Percentiles rank a stretch among this genome's conserved stretches.
Conservation (phyloP, 805 yeast species). For the Schwanniomyces sp. region DNA sequence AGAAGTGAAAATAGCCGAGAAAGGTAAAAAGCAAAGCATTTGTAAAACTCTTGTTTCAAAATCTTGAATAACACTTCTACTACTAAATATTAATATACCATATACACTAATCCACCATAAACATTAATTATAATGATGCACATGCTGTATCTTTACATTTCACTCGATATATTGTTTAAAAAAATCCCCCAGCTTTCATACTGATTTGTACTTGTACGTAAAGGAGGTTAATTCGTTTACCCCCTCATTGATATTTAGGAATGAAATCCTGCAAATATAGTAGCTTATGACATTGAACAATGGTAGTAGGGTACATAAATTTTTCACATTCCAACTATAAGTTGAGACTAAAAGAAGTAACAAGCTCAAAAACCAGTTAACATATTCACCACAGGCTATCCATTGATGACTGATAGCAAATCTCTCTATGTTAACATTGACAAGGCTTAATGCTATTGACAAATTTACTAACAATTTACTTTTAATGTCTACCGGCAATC, state of each 20-base stretch:
- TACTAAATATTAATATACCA: too few relatives aligned
- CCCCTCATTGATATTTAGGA: constrained; percentile 4
- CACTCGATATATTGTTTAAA: neutral
- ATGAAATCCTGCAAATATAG: constrained; percentile 8
- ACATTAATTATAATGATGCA: neutral
- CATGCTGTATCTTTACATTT: neutral
- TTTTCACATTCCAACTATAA: neutral
- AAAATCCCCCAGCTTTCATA: neutral
- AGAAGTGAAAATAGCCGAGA: neutral
- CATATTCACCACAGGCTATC: neutral
- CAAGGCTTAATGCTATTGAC: constrained; percentile 3
- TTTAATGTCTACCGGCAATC: neutral
- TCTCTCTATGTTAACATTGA: constrained; percentile 1
- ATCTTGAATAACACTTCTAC: too few relatives aligned
- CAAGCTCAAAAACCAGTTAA: constrained; percentile 2
- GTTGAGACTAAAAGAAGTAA: neutral
- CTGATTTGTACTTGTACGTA: constrained; percentile 18
- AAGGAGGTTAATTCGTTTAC: constrained; percentile 10
- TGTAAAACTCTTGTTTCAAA: neutral
- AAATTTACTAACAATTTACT: constrained; percentile 1
- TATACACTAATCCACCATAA: neutral
- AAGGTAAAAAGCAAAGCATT: neutral
- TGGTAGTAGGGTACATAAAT: constrained; percentile 7
- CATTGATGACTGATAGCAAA: neutral
- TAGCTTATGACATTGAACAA: constrained; percentile 10